Evolutionary conservation across 208 protist species (phyloP), one percentile per base, ranked within the genome.

Genomic region (Angomonas deanei): DNA sequence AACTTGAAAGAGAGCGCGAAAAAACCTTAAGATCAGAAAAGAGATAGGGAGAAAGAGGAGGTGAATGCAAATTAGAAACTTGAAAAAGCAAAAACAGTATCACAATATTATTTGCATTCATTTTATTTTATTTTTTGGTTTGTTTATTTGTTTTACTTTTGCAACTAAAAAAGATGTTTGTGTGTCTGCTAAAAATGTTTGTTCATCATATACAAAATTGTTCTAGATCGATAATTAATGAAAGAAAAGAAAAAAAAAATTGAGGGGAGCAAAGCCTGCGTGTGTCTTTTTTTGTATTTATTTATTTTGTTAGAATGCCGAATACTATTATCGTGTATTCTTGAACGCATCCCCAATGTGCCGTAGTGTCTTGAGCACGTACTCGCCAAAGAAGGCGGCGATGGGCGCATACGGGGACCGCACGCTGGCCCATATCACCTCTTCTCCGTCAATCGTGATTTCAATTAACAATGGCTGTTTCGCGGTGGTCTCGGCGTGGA

Each of bases 401-500:
- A 84, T 32, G 0, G 66, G 49, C 1, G 56, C 64, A 60, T 89
- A 73, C n/a, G 46, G 48, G 53, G 72, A 79, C 31, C 80, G 73
- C 3, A 80, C 68, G 17, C 39, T 64, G 28, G 83, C 52, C 27
- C 64, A 64, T 11, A 79, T 52, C 23, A 89, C 42, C 5, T 34
- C 50, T 11, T 72, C 54, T 13, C 47, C 48, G 63, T 76, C 59
- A 21, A 84, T 42, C 15, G 60, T 69, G n/a, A 74, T 64, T 56
- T 86, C 73, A 5, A 76, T 49, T 5, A 80, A 53, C 28, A 89
- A 30, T 21, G 50, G 64, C 54, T 79, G 66, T 1, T 57, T 60
- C 11, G 65, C 60, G 23, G 84, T 70, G 3, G 83, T 83, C 60
- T 90, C 77, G 3, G 74, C 76, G 57, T 64, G 82, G 2, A 90